Evolutionary conservation across 805 yeast species (phyloP).

Genomic region (Monosporozyma yasuniensis): DNA sequence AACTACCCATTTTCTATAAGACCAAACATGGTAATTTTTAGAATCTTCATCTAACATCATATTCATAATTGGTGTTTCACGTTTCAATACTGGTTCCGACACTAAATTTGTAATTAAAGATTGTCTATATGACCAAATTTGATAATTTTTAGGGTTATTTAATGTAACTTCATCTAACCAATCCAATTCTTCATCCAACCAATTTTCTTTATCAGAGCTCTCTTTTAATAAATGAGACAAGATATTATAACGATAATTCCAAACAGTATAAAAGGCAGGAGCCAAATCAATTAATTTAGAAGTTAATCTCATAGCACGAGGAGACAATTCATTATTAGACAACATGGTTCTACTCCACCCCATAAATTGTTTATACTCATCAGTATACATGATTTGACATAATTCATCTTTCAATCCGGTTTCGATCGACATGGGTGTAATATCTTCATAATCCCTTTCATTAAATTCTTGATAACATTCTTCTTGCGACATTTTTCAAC

Average conservation of each 20-base stretch:
- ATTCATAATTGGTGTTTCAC: conserved; percentile 59
- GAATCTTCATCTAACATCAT: conserved; percentile 68
- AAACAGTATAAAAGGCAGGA: conserved; percentile 87
- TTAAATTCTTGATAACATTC: conserved; percentile 5
- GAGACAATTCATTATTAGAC: conserved; percentile 50
- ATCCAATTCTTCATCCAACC: conserved; percentile 45
- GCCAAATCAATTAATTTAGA: conserved; percentile 52
- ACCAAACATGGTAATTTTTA: conserved; percentile 96
- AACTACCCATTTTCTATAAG: conserved; percentile 80
- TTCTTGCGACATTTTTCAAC: neutral
- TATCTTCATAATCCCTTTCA: conserved; percentile 31
- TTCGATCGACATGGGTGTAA: conserved; percentile 36
- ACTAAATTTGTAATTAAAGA: conserved; percentile 38
- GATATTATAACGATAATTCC: conserved; percentile 63
- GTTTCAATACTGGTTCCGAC: conserved; percentile 25
- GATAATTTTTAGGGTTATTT: conserved; percentile 82
- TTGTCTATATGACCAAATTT: conserved; percentile 93
- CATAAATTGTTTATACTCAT: conserved; percentile 56
- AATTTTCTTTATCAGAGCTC: conserved; percentile 3
- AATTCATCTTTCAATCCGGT: conserved; percentile 36
- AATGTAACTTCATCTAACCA: conserved; percentile 76
- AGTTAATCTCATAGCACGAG: conserved; percentile 63
- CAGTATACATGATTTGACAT: conserved; percentile 62
- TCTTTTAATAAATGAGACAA: conserved; percentile 33
- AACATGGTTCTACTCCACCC: conserved; percentile 54